Percentiles rank a stretch among this genome's conserved stretches.
phyloP scores from a whole-genome alignment of 2,329 filamentous ascomycete genomes.

The Knufia fluminis region DNA sequence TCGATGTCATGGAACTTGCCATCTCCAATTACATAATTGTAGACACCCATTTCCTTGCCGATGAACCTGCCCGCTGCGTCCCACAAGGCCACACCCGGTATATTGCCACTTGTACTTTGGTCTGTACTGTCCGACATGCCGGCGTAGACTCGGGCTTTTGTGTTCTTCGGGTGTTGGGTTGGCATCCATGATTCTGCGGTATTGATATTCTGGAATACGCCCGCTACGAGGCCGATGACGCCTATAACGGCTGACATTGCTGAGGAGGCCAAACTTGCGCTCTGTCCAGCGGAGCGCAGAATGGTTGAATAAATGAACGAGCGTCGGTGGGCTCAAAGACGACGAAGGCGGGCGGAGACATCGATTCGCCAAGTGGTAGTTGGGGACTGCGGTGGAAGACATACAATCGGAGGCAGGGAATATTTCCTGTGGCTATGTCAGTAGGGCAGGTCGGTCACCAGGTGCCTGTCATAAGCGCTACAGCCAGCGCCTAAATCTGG shows the following conservation, averaged over 20 bases:
- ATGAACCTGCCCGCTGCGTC: background rate
- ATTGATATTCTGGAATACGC: background rate
- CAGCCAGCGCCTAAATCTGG: no score
- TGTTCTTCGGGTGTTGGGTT: background rate
- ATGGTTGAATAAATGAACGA: background rate
- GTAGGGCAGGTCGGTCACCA: no score
- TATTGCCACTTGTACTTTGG: constrained; percentile 5
- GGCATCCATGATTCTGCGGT: background rate
- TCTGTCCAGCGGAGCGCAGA: background rate
- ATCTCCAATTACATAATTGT: constrained; percentile 1
- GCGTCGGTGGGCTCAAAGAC: background rate
- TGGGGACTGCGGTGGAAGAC: background rate
- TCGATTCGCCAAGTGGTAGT: background rate
- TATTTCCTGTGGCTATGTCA: no score
- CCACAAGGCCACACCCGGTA: constrained; percentile 4
- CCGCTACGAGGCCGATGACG: background rate
- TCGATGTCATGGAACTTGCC: constrained; percentile 1
- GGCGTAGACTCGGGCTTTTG: constrained; percentile 1
- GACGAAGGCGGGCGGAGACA: background rate
- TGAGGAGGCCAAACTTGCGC: background rate
- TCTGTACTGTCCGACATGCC: background rate
- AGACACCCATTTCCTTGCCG: constrained; percentile 4
- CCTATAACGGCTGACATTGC: background rate
- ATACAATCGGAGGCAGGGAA: no score
- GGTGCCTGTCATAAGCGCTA: no score